Evolutionary conservation across 2,329 filamentous ascomycete species (phyloP).

Genomic region (Cercospora sojina): DNA sequence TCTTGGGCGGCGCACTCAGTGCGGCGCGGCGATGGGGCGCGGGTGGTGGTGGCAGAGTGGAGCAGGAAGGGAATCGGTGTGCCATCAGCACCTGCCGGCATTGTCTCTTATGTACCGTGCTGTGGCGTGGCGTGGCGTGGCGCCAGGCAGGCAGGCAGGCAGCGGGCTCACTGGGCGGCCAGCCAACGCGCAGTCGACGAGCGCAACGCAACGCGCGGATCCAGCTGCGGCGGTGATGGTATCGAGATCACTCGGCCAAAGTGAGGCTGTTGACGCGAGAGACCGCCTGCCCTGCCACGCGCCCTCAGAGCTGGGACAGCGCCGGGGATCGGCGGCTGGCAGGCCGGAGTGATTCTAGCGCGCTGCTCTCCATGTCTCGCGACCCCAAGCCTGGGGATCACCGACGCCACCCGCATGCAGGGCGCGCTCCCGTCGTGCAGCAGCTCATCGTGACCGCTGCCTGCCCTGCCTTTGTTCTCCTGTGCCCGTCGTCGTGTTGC

Average conservation of each 20-base stretch:
- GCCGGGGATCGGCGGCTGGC: background rate
- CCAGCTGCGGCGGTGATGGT: constrained; percentile 2
- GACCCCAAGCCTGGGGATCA: background rate
- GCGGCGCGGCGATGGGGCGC: background rate
- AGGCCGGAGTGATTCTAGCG: background rate
- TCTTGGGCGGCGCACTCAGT: background rate
- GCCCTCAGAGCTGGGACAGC: background rate
- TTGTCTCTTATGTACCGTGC: constrained; percentile 1
- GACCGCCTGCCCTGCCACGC: constrained; percentile 11
- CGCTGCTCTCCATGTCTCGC: background rate
- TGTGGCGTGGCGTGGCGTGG: background rate
- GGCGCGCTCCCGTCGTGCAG: background rate
- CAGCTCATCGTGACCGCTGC: background rate
- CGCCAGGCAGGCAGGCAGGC: background rate
- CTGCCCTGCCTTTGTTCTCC: background rate
- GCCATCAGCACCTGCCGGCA: constrained; percentile 12
- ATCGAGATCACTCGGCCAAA: background rate
- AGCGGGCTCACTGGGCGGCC: background rate
- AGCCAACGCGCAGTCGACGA: background rate
- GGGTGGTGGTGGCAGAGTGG: background rate
- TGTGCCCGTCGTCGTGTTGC: background rate
- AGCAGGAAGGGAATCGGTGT: background rate
- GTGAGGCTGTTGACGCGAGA: constrained; percentile 15
- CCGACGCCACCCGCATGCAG: constrained; percentile 3
- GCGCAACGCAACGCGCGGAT: background rate